These are phyloP conservation scores for Candida methanosorbosa DNA, from an alignment of 805 yeast species.

Conservation along the genomic window DNA sequence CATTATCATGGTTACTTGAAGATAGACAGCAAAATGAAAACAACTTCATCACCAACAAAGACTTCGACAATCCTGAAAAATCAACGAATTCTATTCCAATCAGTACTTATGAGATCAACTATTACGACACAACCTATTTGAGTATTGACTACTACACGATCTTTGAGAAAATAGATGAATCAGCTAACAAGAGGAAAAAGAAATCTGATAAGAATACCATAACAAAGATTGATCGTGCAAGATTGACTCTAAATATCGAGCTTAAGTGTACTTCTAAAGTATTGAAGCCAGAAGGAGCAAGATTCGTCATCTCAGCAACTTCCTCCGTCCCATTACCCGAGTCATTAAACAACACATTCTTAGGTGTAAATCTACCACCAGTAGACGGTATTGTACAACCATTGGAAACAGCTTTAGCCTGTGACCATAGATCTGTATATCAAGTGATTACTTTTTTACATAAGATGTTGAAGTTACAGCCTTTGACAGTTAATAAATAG, in stretches of 20 bases:
- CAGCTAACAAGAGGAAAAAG: slow-evolving; percentile 8
- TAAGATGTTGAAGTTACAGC: too few relatives aligned
- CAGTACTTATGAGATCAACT: slow-evolving; percentile 12
- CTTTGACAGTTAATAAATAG: too few relatives aligned
- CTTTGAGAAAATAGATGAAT: slow-evolving; percentile 11
- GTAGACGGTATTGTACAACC: slow-evolving; percentile 10
- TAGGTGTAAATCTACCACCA: slow-evolving; percentile 9
- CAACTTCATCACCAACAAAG: slow-evolving; percentile 8
- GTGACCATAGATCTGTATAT: slow-evolving; percentile 14
- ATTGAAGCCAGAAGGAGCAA: slow-evolving; percentile 11
- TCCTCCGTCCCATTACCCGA: too few relatives aligned
- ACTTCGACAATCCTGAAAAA: slow-evolving; percentile 5
- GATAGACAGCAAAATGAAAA: slow-evolving; percentile 5
- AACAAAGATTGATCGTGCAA: not conserved
- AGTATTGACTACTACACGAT: slow-evolving; percentile 16
- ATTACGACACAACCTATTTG: slow-evolving; percentile 15
- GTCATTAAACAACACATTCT: slow-evolving; percentile 9
- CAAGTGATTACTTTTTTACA: slow-evolving; percentile 13
- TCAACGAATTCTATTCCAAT: slow-evolving; percentile 8
- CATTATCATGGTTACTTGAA: slow-evolving; percentile 6
- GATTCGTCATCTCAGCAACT: too few relatives aligned
- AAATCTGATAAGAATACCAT: not conserved
- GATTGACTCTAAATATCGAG: slow-evolving; percentile 7
- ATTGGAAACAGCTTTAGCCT: slow-evolving; percentile 17
- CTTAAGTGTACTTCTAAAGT: slow-evolving; percentile 12